phyloP scores from a whole-genome alignment of 192 early-diverging fungal species.

The Podila minutissima region DNA sequence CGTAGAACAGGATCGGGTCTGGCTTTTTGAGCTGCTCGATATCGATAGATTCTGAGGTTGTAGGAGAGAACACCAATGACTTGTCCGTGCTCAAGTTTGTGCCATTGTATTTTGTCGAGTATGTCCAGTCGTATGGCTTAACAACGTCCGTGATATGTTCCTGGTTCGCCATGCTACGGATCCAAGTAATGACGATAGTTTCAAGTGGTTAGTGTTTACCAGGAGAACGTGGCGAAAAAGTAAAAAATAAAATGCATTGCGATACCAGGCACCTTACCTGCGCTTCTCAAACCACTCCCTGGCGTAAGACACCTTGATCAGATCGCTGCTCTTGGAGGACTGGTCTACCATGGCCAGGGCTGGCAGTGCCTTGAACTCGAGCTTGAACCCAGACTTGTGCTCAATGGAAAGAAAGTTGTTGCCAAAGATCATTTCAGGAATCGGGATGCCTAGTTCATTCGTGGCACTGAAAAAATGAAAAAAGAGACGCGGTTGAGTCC shows the following conservation, averaged over 20 bases:
- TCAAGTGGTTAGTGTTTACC: too few relatives aligned
- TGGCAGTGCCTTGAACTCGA: constrained; percentile 75
- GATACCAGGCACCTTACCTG: constrained; percentile 55
- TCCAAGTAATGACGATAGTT: background rate
- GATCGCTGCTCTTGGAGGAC: constrained; percentile 69
- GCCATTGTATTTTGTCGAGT: constrained; percentile 84
- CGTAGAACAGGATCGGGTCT: constrained; percentile 95
- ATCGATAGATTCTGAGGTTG: constrained; percentile 69
- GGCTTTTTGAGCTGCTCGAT: constrained; percentile 74
- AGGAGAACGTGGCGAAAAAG: background rate
- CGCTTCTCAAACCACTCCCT: constrained; percentile 84
- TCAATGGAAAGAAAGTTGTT: constrained; percentile 77
- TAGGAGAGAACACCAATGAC: constrained; percentile 13
- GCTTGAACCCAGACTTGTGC: constrained; percentile 62
- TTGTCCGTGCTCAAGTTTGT: constrained; percentile 37
- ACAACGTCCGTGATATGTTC: constrained; percentile 83
- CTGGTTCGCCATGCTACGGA: constrained; percentile 56
- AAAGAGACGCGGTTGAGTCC: too few relatives aligned
- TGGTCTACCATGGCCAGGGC: constrained; percentile 80
- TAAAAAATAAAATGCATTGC: background rate
- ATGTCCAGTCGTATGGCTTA: constrained; percentile 99
- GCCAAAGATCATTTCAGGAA: constrained; percentile 98
- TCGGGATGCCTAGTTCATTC: constrained; percentile 71
- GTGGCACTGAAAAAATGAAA: constrained; percentile 45
- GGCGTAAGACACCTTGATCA: constrained; percentile 87